These are phyloP conservation scores for Verticillium dahliae DNA, from an alignment of 2,329 filamentous ascomycete species.

Conservation along the genomic window DNA sequence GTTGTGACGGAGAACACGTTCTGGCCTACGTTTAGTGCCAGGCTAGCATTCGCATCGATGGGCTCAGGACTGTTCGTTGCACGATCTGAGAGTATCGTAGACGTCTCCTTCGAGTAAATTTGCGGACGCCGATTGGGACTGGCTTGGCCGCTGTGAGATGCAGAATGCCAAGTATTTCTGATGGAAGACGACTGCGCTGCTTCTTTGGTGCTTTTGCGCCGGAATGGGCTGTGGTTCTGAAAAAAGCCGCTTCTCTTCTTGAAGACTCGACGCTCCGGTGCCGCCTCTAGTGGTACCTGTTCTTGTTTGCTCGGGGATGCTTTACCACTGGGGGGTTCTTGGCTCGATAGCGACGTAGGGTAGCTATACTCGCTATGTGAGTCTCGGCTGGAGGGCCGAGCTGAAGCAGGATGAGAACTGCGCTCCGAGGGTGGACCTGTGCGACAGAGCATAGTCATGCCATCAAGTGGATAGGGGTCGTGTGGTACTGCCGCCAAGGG, in stretches of 20 bases:
- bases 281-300: constrained; percentile 27
- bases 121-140: constrained; percentile 31
- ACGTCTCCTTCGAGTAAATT: constrained; percentile 28
- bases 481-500: constrained; percentile 70
- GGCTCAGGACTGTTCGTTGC: constrained; percentile 64
- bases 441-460: constrained; percentile 95
- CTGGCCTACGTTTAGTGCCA: constrained; percentile 89
- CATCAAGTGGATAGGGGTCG: constrained; percentile 89
- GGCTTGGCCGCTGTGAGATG: constrained; percentile 13
- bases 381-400: constrained; percentile 75
- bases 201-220: constrained; percentile 84
- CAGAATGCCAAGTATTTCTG: constrained; percentile 55
- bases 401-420: constrained; percentile 45
- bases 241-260: constrained; percentile 83
- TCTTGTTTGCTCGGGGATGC: constrained; percentile 67
- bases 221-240: constrained; percentile 86
- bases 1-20: constrained; percentile 93
- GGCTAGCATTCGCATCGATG: constrained; percentile 84
- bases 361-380: constrained; percentile 88
- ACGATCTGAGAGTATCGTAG: constrained; percentile 32
- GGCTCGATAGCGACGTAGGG: constrained; percentile 80
- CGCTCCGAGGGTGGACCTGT: constrained; percentile 58
- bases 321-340: constrained; percentile 69
- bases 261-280: constrained; percentile 57
- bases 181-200: constrained; percentile 33